These are phyloP conservation scores for Pulveroboletus frians DNA, from an alignment of 768 basidiomycete genomes.

Conservation along the genomic window DNA sequence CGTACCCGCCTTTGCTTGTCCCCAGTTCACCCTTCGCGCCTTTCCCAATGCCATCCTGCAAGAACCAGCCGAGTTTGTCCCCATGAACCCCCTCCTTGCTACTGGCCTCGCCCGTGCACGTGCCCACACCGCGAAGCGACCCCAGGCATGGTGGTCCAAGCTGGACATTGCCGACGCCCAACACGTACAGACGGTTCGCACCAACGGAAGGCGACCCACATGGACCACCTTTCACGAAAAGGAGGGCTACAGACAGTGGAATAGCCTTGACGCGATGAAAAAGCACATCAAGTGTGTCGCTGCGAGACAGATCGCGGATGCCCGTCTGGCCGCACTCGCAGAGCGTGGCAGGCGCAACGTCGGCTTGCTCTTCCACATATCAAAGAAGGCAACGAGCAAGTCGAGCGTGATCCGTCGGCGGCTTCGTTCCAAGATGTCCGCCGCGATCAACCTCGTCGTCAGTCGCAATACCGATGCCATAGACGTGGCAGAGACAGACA, in stretches of 20 bases:
- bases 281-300: not conserved
- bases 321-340: constrained; percentile 4
- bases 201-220: not conserved
- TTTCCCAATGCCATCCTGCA: constrained; percentile 20
- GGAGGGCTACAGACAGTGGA: not conserved
- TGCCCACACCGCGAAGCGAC: not conserved
- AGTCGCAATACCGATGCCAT: constrained; percentile 11
- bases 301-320: constrained; percentile 5
- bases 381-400: constrained; percentile 26
- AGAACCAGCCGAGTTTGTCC: constrained; percentile 11
- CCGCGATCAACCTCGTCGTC: constrained; percentile 19
- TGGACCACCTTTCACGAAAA: not conserved
- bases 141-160: not conserved
- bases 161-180: not conserved
- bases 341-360: constrained; percentile 8
- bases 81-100: constrained; percentile 17
- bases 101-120: constrained; percentile 11
- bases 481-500: not conserved
- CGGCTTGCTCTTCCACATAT: constrained; percentile 15
- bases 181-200: not conserved
- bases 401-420: constrained; percentile 17
- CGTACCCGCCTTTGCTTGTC: constrained; percentile 16
- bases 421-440: constrained; percentile 19
- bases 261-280: not conserved
- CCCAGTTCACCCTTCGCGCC: constrained; percentile 21